Conservation (phyloP, 2,329 filamentous ascomycete genomes). For the Penicillium sp. region DNA sequence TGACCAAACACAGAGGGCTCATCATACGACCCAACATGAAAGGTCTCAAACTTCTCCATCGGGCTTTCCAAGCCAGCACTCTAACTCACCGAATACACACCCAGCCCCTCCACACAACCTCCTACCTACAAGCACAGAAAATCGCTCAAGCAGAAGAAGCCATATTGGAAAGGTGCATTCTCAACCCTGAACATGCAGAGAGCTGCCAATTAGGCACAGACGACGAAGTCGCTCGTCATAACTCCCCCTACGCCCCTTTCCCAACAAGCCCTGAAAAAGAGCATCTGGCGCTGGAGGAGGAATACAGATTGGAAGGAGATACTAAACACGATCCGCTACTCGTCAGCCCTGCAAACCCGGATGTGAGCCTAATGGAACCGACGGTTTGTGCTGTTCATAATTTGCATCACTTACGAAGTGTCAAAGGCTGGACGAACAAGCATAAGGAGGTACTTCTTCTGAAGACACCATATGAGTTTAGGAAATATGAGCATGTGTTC, state of each 20-base stretch:
- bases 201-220: constrained; percentile 28
- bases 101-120: too few relatives aligned
- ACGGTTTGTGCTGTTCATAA: background rate
- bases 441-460: background rate
- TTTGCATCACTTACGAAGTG: background rate
- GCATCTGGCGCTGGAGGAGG: background rate
- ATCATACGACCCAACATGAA: too few relatives aligned
- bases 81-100: too few relatives aligned
- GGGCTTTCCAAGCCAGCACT: too few relatives aligned
- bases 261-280: constrained; percentile 19
- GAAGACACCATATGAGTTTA: background rate
- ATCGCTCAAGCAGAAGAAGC: too few relatives aligned
- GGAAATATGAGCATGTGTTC: background rate
- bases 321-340: background rate
- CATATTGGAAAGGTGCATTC: background rate
- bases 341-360: background rate
- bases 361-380: background rate
- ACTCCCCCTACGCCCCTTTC: constrained; percentile 26
- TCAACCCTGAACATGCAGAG: constrained; percentile 21
- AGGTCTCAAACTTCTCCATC: too few relatives aligned
- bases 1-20: too few relatives aligned
- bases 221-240: constrained; percentile 26
- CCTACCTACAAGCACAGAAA: too few relatives aligned
- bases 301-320: background rate
- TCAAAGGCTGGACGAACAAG: background rate